Percentiles rank a stretch among this genome's conserved stretches.
These are phyloP conservation scores for Exophiala sideris DNA, from an alignment of 2,329 filamentous ascomycete genomes.

Conservation along the genomic window DNA sequence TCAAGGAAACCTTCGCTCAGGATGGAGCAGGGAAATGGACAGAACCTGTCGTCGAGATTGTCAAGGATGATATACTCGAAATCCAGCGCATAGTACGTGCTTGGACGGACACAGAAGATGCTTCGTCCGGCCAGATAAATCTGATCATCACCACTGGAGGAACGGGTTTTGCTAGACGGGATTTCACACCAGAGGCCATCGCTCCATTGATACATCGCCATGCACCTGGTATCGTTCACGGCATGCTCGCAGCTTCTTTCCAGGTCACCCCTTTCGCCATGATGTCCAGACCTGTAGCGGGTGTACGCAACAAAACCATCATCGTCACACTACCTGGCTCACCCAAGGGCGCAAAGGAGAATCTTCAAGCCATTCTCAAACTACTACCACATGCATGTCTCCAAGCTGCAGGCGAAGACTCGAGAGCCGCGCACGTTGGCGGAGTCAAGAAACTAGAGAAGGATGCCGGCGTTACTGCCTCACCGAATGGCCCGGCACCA, in stretches of 20 bases:
- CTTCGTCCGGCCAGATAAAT: slow-evolving; percentile 48
- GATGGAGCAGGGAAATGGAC: slow-evolving; percentile 70
- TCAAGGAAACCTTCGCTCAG: slow-evolving; percentile 66
- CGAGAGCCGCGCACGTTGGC: slow-evolving; percentile 72
- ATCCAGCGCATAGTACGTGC: slow-evolving; percentile 71
- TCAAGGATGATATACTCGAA: slow-evolving; percentile 68
- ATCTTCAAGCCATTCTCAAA: slow-evolving; percentile 81
- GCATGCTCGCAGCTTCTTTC: slow-evolving; percentile 83
- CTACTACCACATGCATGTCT: slow-evolving; percentile 93
- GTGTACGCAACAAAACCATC: slow-evolving; percentile 74
- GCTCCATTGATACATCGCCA: slow-evolving; percentile 74
- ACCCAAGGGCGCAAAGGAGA: slow-evolving; percentile 92
- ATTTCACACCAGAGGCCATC: slow-evolving; percentile 91
- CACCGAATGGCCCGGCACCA: slow-evolving; percentile 12
- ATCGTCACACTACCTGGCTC: slow-evolving; percentile 90
- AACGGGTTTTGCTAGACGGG: slow-evolving; percentile 82
- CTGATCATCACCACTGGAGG: slow-evolving; percentile 86
- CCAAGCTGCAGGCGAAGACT: slow-evolving; percentile 80
- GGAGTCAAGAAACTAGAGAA: slow-evolving; percentile 79
- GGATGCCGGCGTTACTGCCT: slow-evolving; percentile 64
- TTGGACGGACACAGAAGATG: slow-evolving; percentile 66
- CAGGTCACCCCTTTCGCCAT: slow-evolving; percentile 90
- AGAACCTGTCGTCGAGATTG: slow-evolving; percentile 66
- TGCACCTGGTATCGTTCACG: slow-evolving; percentile 87
- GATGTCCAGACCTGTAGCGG: slow-evolving; percentile 92